phyloP scores from a whole-genome alignment of 2,329 filamentous ascomycete species.

The Clarireedia monteithiana region DNA sequence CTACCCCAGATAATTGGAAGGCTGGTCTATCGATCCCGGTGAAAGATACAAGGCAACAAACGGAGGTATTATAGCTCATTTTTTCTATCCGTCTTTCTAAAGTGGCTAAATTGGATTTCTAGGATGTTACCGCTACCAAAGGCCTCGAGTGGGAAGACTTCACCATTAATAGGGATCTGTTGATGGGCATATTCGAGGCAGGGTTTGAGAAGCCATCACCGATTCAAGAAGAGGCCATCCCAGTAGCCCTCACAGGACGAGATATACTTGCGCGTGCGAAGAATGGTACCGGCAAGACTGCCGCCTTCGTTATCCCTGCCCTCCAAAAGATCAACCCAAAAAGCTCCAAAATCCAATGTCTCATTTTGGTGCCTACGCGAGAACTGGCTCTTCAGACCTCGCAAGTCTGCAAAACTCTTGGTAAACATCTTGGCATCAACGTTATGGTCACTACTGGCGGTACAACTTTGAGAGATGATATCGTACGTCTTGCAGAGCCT shows the following conservation, averaged over 20 bases:
- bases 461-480: slow-evolving; percentile 91
- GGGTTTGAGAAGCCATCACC: slow-evolving; percentile 98
- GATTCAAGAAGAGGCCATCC: slow-evolving; percentile 98
- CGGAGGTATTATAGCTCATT: slow-evolving; percentile 50
- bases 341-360: slow-evolving; percentile 88
- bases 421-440: slow-evolving; percentile 94
- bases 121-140: slow-evolving; percentile 98
- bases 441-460: slow-evolving; percentile 99
- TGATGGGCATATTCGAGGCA: slow-evolving; percentile 99
- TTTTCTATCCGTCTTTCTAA: background rate
- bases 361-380: slow-evolving; percentile 93
- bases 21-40: slow-evolving; percentile 61
- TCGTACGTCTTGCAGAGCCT: slow-evolving; percentile 85
- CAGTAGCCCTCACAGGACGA: slow-evolving; percentile 87
- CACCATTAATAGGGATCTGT: slow-evolving; percentile 83
- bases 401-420: slow-evolving; percentile 96
- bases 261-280: slow-evolving; percentile 95
- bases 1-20: slow-evolving; percentile 60
- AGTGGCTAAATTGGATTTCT: slow-evolving; percentile 15
- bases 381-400: slow-evolving; percentile 97
- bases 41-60: slow-evolving; percentile 72
- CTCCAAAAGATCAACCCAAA: slow-evolving; percentile 96
- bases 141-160: slow-evolving; percentile 98
- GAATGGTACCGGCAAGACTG: slow-evolving; percentile 97
- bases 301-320: slow-evolving; percentile 92